Base-by-base conservation (phyloP, 1,284 basidiomycete genomes). In the Chiua sp. region DNA sequence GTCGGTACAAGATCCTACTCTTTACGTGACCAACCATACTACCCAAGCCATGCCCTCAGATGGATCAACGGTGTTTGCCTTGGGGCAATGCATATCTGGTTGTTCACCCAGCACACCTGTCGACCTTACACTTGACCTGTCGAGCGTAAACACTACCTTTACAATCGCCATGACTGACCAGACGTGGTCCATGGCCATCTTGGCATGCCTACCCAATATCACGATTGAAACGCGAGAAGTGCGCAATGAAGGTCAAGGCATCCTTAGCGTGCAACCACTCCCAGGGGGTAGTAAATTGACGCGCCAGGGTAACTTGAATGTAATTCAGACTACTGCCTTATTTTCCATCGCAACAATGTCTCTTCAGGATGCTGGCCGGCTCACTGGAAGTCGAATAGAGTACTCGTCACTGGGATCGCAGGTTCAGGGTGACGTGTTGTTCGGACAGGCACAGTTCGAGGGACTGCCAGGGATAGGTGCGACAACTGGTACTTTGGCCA, bases 181-280 rank as follows among this genome's bases (percentile, higher is more conserved):
- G 37, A 58, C 63, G 4, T 72, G 62, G 61, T 42, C 62, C 15
- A 26, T 74, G 37, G 70, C 68, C 4, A 49, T 73, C 42, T 37
- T 72, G 46, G 48, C 50, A 1, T 72, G 72, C 47, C 18, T 50
- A 10, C 70, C 71, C 26, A 73, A 73, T 35, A 44, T 61, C n/a
- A 57, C 47, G 4, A 63, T 74, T 20, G 62, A 72, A 57, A 73
- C 71, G 2, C 68, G 71, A 20, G 69, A 73, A 47, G 66, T 72
- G 23, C 63, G 72, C 32, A 72, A 51, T 32, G 51, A 64, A 13
- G 68, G 69, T 11, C 52, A 58, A 11, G 68, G 70, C 2, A 2
- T 56, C 4, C 11, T 74, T 3, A 52, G 7, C 7, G 70, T 74
- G 12, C 72, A 72, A n/a, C 62, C 65, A 3, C 65, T 28, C 18